Evolutionary conservation across 768 basidiomycete species (phyloP).

Genomic region (Hortiboletus flavorubellus): DNA sequence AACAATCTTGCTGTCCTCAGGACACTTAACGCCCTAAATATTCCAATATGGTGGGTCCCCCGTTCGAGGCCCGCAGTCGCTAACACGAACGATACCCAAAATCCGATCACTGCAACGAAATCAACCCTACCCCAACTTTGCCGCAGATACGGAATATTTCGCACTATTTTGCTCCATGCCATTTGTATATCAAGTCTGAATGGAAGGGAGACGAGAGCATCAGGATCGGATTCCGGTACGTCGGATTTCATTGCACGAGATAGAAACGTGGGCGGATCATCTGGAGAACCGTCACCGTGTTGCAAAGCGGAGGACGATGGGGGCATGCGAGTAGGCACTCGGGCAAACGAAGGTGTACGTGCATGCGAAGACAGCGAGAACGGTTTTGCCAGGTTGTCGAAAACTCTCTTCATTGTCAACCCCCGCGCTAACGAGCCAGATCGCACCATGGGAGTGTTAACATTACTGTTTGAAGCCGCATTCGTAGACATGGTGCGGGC

Average conservation of each 20-base stretch:
- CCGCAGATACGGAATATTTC: constrained; percentile 82
- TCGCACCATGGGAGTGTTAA: constrained; percentile 20
- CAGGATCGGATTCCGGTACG: constrained; percentile 33
- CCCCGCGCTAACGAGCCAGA: constrained; percentile 41
- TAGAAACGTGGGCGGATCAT: constrained; percentile 50
- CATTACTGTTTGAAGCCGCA: constrained; percentile 27
- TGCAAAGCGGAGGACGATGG: neutral
- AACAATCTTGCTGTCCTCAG: constrained; percentile 79
- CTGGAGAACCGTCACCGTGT: constrained; percentile 15
- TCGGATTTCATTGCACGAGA: constrained; percentile 47
- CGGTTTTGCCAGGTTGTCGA: constrained; percentile 48
- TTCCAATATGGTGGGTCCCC: constrained; percentile 67
- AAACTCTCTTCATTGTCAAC: constrained; percentile 42
- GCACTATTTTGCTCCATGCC: constrained; percentile 51
- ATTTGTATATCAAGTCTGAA: constrained; percentile 59
- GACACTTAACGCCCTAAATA: constrained; percentile 88
- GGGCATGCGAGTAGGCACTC: constrained; percentile 9
- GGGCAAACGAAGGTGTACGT: constrained; percentile 14
- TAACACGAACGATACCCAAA: constrained; percentile 82
- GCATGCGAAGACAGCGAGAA: constrained; percentile 43
- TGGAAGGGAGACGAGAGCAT: constrained; percentile 47
- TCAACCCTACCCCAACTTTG: constrained; percentile 94
- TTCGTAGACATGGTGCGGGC: constrained; percentile 24
- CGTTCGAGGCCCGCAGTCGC: constrained; percentile 67
- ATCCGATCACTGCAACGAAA: constrained; percentile 77